Evolutionary conservation across 2,329 filamentous ascomycete species (phyloP), one percentile per base, ranked within the genome.

Genomic region (Kalmusia sp.): DNA sequence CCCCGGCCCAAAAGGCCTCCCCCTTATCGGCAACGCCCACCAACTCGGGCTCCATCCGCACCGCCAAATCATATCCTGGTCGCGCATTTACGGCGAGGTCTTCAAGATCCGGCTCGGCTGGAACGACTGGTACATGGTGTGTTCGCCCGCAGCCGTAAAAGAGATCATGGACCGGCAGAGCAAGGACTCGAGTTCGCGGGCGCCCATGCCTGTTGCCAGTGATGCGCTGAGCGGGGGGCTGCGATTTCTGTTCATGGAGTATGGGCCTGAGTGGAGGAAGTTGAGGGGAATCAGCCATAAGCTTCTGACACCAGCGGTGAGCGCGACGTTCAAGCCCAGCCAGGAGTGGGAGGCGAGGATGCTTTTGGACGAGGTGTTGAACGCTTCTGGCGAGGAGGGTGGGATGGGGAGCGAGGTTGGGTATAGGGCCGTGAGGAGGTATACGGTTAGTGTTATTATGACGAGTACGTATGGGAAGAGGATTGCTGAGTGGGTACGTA

Each of bases 341-440:
- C 79, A 80, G 55, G 75, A 79, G 48, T 80, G 75, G 52, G 79
- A 81, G 62, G 65, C 71, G 0, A 80, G 77, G 57, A 75, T 80
- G 58, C 57, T 81, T 30, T 55, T 80, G 4, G 71, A 69, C 52
- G 77, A 80, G 49, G 54, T 81, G 0, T 53, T 73, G 12, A 75
- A 74, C 46, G 64, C 58, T 0, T 63, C 67, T 35, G 57, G 61
- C 37, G 54, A 49, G 38, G 49, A 39, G 17, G 57, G 34, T 21
- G 66, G 64, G 17, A 31, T 15, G 28, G 22, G 35, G 15, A 63
- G 57, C 49, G 63, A 59, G n/a, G 59, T 57, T 4, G 59, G 54
- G 19, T 71, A 70, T 54, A 69, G 40, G 43, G 67, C 69, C 21
- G 58, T 70, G 14, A 62, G 64, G 41, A 62, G 70, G 27, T 72